phyloP scores from a whole-genome alignment of 2,329 filamentous ascomycete genomes.

The Alternaria arborescens region DNA sequence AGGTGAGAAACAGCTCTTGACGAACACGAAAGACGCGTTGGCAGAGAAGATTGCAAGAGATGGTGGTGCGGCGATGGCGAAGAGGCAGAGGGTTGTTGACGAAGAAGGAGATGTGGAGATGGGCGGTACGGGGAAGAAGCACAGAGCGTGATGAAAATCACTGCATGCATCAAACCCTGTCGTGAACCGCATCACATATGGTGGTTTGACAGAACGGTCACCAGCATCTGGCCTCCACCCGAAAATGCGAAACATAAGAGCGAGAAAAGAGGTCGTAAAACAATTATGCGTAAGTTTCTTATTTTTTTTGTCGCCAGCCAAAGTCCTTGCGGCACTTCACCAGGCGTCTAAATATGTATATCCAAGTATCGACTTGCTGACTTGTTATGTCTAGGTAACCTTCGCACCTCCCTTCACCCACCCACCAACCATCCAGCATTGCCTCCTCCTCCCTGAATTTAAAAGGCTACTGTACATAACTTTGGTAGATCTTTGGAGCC shows the following conservation, averaged over 20 bases:
- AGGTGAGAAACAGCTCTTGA: constrained; percentile 75
- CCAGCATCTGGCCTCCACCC: not conserved
- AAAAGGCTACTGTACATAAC: constrained; percentile 35
- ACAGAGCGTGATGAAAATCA: constrained; percentile 28
- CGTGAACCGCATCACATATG: not conserved
- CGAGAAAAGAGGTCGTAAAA: not conserved
- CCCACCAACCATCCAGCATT: not conserved
- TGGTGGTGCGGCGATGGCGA: constrained; percentile 22
- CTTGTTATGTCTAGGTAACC: constrained; percentile 21
- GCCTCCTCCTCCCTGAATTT: constrained; percentile 4
- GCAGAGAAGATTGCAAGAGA: constrained; percentile 42
- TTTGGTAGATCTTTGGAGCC: constrained; percentile 29
- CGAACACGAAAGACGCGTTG: constrained; percentile 58
- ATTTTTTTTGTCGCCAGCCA: constrained; percentile 17
- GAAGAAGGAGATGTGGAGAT: constrained; percentile 40
- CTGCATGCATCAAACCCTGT: not conserved
- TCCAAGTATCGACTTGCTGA: constrained; percentile 26
- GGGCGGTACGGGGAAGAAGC: constrained; percentile 39
- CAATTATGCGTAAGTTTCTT: constrained; percentile 29
- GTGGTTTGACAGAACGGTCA: not conserved
- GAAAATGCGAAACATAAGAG: not conserved
- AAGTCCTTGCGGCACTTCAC: constrained; percentile 3
- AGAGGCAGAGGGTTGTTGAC: constrained; percentile 37
- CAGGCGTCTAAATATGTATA: constrained; percentile 23
- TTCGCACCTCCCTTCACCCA: not conserved